Base-by-base conservation (phyloP, 2,329 filamentous ascomycete species). In the Uncinocarpus reesii region DNA sequence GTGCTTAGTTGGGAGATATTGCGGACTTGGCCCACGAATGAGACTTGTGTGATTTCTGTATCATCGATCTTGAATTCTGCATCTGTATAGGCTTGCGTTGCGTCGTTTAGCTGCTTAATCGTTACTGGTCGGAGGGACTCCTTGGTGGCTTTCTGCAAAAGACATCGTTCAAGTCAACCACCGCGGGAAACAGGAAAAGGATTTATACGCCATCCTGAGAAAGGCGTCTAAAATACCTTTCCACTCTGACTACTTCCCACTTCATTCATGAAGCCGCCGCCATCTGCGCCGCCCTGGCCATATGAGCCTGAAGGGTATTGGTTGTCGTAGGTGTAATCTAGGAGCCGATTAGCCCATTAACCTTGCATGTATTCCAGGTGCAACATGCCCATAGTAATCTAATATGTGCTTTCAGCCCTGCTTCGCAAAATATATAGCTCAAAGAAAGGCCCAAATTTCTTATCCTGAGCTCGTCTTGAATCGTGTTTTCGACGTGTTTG, bases 51-150 rank as follows among this genome's bases (percentile, higher is more conserved):
- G 52, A 89, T 73, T 55, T 83, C 77, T 40, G 74, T 69, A 55
- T 80, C 83, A 69, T 96, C 92, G 60, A 96, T 84, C 55, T 81
- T 80, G 75, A 93, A 92, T 29, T 87, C 82, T 48, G 81, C 80
- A 51, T 82, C 79, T 1, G 81, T 79, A 63, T 84, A 83, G 32
- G 81, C 78, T 67, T 87, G 83, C 54, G 84, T 76, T 55, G 87
- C 86, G 54, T 93, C 86, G 61, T 89, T 73, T 50, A 95, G 78
- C 69, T 98, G 92, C 68, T 95, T 95, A 69, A 96, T 86, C 8
- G 92, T 98, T 40, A 95, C 85, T 1, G 92, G 89, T 37, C 92
- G 84, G 45, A 98, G 77, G 16, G 51, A 37, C 18, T 42, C 48
- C 15, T 45, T 42, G 24, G 15, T 16, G 15, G 32, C 16, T 48